Base-by-base conservation (phyloP, 345 rosid genomes). In the Melaleuca quinquenervia region DNA sequence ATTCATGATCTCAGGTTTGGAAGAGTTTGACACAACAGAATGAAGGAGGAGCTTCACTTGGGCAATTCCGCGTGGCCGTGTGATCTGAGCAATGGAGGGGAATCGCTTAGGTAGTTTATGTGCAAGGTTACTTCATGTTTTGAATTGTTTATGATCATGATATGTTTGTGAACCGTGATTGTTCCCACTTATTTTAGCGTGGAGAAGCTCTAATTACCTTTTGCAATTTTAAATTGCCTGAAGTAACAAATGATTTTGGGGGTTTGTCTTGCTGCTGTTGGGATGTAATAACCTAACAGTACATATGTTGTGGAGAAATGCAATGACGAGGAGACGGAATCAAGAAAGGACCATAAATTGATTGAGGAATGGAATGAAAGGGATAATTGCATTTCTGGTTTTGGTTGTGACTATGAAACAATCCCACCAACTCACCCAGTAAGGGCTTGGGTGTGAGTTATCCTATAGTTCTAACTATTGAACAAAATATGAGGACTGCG, bases 41-140 rank as follows among this genome's bases (percentile, higher is more conserved):
- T 45, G 2, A 10, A 64, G 76, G 76, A 16, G 24, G 76, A 36
- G 16, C 12, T 64, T 64, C 0, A 8, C 48, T 32, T 70, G 78
- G 78, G 78, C 11, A 48, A 70, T 70, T 13, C 24, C 1, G 0
- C 7, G 1, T 0, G 0, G 48, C 24, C 36, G 13, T 70, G 24
- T 70, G 78, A 70, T 70, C 0, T 36, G 48, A 36, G 36, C 7
- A 1, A 1, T 18, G 78, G 78, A 1, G 24, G 9, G 48, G 78
- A 70, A 70, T 36, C 0, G 48, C 26, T 36, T 70, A 70, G 80
- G 80, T 70, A 36, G 48, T 70, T 36, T 36, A 70, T 70, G 80
- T 44, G 48, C 13, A 6, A 70, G 48, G 44, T 36, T 36, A 44
- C 48, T 70, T 70, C 41, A 1, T 20, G 45, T 29, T 32, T 32